Percentiles rank a stretch among this genome's conserved stretches.
These are phyloP conservation scores for Lablab purpureus DNA, from an alignment of 306 rosid species.

Conservation along the genomic window DNA sequence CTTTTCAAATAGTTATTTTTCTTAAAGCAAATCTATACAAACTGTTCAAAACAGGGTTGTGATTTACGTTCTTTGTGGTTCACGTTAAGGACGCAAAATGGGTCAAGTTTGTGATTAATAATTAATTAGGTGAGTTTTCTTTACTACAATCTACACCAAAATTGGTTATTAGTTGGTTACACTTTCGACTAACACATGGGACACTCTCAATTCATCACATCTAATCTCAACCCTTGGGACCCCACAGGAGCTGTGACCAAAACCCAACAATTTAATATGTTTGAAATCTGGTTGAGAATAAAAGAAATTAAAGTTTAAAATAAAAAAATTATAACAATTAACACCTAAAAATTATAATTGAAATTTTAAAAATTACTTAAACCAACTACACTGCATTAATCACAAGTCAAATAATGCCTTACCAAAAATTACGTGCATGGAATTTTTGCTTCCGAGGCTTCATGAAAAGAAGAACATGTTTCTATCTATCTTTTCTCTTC, in stretches of 20 bases:
- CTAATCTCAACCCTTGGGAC: background rate
- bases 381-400: too few relatives aligned
- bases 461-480: conserved; percentile 36
- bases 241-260: background rate
- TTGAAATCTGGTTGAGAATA: too few relatives aligned
- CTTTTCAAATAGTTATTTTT: background rate
- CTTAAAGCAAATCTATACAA: background rate
- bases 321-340: too few relatives aligned
- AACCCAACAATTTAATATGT: too few relatives aligned
- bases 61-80: background rate
- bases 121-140: conserved; percentile 21
- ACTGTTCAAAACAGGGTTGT: background rate
- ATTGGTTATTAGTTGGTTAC: conserved; percentile 17
- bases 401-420: too few relatives aligned
- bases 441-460: conserved; percentile 18
- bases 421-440: too few relatives aligned
- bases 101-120: background rate
- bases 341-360: too few relatives aligned
- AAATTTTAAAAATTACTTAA: too few relatives aligned
- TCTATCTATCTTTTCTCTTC: conserved; percentile 19
- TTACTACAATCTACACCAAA: conserved; percentile 7
- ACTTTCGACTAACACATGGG: conserved; percentile 27
- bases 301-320: too few relatives aligned
- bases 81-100: conserved; percentile 12
- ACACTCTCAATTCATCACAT: background rate